Evolutionary conservation across 305 asterid genomes (phyloP).

Genomic region (Fraxinus floribunda): DNA sequence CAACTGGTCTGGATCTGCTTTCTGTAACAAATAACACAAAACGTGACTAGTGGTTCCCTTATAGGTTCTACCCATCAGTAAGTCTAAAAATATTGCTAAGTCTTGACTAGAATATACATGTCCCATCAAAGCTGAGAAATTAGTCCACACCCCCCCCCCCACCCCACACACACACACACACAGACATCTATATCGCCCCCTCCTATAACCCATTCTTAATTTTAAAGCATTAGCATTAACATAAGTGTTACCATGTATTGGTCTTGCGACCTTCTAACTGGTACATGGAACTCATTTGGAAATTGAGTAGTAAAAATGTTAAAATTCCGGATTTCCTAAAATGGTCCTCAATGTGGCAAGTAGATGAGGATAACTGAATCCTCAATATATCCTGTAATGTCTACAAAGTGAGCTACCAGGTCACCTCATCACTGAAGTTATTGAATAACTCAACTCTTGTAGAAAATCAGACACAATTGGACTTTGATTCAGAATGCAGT

Average conservation of each 20-base stretch:
- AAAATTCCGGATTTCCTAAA: neutral
- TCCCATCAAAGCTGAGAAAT: neutral
- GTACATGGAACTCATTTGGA: neutral
- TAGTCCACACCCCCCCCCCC: too few relatives aligned
- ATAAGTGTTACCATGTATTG: neutral
- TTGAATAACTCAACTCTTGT: neutral
- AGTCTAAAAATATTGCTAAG: neutral
- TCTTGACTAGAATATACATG: neutral
- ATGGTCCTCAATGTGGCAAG: neutral
- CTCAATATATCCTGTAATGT: neutral
- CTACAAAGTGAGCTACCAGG: neutral
- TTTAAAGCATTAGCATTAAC: neutral
- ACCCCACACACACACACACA: neutral
- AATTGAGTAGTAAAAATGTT: neutral
- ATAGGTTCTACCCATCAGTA: neutral
- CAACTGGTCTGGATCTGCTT: neutral
- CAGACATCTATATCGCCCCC: neutral
- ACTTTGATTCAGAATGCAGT: neutral
- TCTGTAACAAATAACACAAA: neutral
- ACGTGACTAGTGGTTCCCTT: neutral
- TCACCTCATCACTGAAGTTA: neutral
- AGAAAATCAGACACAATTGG: neutral
- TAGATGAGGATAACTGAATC: neutral
- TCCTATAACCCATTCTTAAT: neutral
- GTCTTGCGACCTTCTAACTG: neutral